phyloP scores from a whole-genome alignment of 78 protist species.

The Cavenderia fasciculata region DNA sequence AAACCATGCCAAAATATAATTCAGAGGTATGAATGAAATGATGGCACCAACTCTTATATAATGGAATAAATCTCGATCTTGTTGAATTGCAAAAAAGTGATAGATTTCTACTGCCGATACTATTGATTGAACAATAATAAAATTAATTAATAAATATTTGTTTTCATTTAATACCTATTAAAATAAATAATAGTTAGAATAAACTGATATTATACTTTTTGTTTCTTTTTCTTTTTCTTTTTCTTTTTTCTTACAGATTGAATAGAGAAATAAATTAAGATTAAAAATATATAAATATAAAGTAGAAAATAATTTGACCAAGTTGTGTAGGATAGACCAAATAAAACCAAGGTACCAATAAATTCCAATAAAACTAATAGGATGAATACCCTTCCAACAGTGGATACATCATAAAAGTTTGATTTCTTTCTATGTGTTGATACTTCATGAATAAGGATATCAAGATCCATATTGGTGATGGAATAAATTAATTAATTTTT shows the following conservation, averaged over 20 bases:
- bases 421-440: slow-evolving; percentile 31
- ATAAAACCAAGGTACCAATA: neutral
- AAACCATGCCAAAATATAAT: neutral
- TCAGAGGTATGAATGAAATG: slow-evolving; percentile 17
- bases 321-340: neutral
- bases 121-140: neutral
- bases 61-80: neutral
- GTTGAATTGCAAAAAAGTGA: neutral
- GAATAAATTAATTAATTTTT: no score
- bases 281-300: neutral
- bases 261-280: slow-evolving; percentile 15
- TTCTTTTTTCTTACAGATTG: slow-evolving; percentile 21
- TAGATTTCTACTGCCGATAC: neutral
- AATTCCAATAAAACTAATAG: slow-evolving; percentile 11
- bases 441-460: no score
- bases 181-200: neutral
- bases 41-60: neutral
- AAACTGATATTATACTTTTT: no score
- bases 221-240: neutral
- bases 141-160: slow-evolving; percentile 37
- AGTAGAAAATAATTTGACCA: neutral
- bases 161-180: slow-evolving; percentile 42
- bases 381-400: slow-evolving; percentile 17
- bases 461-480: no score
- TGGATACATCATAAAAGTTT: slow-evolving; percentile 6